Base-by-base conservation (phyloP, 2,329 filamentous ascomycete genomes). In the Sarocladium oryzae region DNA sequence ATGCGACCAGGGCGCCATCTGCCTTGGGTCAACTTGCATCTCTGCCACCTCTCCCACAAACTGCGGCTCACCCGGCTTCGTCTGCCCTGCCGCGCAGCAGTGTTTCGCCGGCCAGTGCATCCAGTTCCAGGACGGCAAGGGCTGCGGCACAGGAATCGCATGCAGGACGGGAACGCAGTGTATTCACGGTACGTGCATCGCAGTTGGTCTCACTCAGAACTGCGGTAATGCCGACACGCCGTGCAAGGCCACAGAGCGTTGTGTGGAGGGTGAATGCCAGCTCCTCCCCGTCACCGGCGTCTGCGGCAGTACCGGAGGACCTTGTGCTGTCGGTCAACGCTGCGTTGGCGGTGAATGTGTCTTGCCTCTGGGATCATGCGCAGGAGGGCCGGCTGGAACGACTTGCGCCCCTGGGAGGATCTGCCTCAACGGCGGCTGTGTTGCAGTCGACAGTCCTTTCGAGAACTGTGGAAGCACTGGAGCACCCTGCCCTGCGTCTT, bases 151-250 rank as follows among this genome's bases (percentile, higher is more conserved):
- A 3, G 46, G 46, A 15, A 37, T 49, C 30, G 24, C 46, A 21
- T 49, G 46, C 32, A 49, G 46, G 21, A 49, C 46, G 7, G 46
- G 46, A 8, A 28, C 33, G 33, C 46, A 49, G 33, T 49, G 46
- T 18, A 36, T 36, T 18, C 46, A 37, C 46, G 46, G 46, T 3
- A 37, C 11, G 11, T 49, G 46, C 26, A 18, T 49, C 10, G 3
- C 46, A 20, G 28, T 49, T 9, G 21, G 46, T 11, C 5, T 37
- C 20, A 36, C 46, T 2, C 46, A 49, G 21, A 20, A 36, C 18
- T 49, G 46, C 18, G 46, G 46, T 11, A 21, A 49, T 24, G 3
- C 11, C 21, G 46, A 32, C 3, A 10, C 9, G 8, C 30, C 33
- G 5, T 49, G 46, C 32, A 37, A 18, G 13, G 46, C 46, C 13